Evolutionary conservation across 2,329 filamentous ascomycete species (phyloP), one percentile per base, ranked within the genome.

Genomic region (Parafenestella ontariensis): DNA sequence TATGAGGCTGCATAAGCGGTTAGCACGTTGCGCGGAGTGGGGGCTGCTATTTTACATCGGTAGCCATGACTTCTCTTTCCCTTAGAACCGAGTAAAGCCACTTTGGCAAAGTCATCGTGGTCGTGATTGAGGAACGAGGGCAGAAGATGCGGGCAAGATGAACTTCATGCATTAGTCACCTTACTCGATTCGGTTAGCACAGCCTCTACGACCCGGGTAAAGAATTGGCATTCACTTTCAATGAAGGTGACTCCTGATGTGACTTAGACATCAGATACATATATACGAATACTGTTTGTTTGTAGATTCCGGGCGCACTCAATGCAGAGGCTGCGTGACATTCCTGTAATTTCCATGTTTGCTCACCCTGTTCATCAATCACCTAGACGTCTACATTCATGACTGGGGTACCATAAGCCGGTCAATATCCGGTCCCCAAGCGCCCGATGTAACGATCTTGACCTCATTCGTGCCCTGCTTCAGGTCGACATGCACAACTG

Each of bases 401-500:
- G 72, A 76, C n/a, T 73, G 64, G 3, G 84, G 83, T 0, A 86
- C 82, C 68, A 86, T 77, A 40, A 87, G 49, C 6, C 79, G 71
- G 71, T 87, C 84, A 13, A 86, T 71, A 77, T 83, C 82, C 0
- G 83, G 81, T 0, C 78, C 83, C 80, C 66, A 80, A 31, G 72
- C 79, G 52, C 9, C 76, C 50, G 83, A 76, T 0, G 75, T 73
- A 49, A 77, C 75, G 48, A 87, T 76, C 1, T 76, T 76, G 33
- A 87, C 73, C 2, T 76, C 78, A 63, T 87, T 87, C 0, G 57
- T 63, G 0, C 83, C 84, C 15, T 72, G 70, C 50, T 79, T 78
- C 51, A 87, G 54, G 13, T 82, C 73, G 1, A 75, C 78, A 55
- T 83, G 77, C 54, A 87, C 59, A 1, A 78, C 74, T 49, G 81